A percentile compares a stretch with the other conserved stretches of the same genome.
Evolutionary conservation across 352 stramenopile species (phyloP).

Genomic region (Globisporangium irregulare): DNA sequence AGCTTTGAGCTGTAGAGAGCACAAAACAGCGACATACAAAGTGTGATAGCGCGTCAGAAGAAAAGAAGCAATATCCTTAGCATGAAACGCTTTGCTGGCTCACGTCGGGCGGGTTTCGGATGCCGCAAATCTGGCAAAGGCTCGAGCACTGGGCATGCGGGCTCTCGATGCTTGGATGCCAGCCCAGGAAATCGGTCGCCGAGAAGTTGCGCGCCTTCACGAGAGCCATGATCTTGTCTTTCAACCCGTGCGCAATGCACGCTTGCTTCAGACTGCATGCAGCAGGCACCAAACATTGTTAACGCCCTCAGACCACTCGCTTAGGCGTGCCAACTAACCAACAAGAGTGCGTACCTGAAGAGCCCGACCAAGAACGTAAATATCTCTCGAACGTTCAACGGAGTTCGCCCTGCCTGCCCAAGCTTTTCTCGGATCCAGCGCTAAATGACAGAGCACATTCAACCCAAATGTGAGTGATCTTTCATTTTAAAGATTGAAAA

Average conservation of each 20-base stretch:
- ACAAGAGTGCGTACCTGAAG: constrained; percentile 45
- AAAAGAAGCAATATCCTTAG: not conserved
- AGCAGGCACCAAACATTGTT: not conserved
- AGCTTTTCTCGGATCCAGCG: constrained; percentile 82
- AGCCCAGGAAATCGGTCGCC: constrained; percentile 74
- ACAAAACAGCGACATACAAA: not conserved
- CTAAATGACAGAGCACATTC: constrained; percentile 17
- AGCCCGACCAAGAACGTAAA: constrained; percentile 79
- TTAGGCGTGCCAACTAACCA: too few species aligned
- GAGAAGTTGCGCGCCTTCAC: constrained; percentile 67
- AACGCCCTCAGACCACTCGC: not conserved
- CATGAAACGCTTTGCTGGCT: too few species aligned
- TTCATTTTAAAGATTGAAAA: not conserved
- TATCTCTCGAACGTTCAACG: constrained; percentile 63
- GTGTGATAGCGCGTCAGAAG: not conserved
- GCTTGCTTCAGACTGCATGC: constrained; percentile 52
- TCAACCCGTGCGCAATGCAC: constrained; percentile 55
- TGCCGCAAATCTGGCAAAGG: constrained; percentile 65
- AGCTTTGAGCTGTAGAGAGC: constrained; percentile 9
- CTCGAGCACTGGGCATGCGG: constrained; percentile 71
- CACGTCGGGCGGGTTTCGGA: constrained; percentile 75
- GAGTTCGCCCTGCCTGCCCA: constrained; percentile 30
- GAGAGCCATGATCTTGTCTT: constrained; percentile 44
- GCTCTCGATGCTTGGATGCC: constrained; percentile 74
- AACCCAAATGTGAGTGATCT: not conserved